Conservation (phyloP, 805 yeast genomes). For the Kuraishia molischiana region DNA sequence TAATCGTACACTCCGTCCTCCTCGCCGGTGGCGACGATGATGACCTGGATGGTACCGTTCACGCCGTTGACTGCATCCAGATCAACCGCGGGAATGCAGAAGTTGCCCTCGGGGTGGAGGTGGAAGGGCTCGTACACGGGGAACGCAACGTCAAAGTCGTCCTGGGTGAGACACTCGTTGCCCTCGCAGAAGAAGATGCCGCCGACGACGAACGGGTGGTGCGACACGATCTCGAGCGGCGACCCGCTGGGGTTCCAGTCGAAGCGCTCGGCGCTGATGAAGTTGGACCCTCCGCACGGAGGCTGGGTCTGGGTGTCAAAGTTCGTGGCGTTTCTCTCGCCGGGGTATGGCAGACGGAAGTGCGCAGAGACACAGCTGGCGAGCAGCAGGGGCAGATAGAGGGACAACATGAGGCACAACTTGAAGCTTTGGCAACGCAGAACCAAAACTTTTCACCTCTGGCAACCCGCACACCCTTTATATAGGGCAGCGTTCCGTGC, state of each 20-base stretch:
- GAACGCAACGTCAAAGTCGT: slow-evolving; percentile 12
- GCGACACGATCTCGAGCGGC: slow-evolving; percentile 14
- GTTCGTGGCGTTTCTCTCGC: slow-evolving; percentile 19
- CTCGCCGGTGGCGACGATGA: slow-evolving; percentile 11
- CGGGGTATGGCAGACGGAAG: slow-evolving; percentile 20
- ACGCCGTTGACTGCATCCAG: slow-evolving; percentile 10
- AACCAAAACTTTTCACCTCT: too few relatives aligned
- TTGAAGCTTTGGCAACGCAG: too few relatives aligned
- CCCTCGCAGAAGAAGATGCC: slow-evolving; percentile 17
- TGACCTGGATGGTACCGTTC: slow-evolving; percentile 19
- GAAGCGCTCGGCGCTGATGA: slow-evolving; percentile 15
- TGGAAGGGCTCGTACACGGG: slow-evolving; percentile 14
- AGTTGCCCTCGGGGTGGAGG: slow-evolving; percentile 13
- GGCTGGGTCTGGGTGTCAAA: slow-evolving; percentile 16
- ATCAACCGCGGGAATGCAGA: slow-evolving; percentile 17
- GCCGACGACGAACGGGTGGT: slow-evolving; percentile 14
- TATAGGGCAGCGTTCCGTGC: too few relatives aligned
- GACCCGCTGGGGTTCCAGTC: slow-evolving; percentile 21
- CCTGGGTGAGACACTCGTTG: slow-evolving; percentile 11
- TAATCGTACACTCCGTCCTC: slow-evolving; percentile 10
- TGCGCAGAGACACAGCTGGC: slow-evolving; percentile 12
- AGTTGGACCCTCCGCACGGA: slow-evolving; percentile 21
- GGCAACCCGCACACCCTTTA: too few relatives aligned
- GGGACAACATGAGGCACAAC: too few relatives aligned
- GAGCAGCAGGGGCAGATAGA: neutral